Evolutionary conservation across 2,329 filamentous ascomycete species (phyloP), one percentile per base, ranked within the genome.

Genomic region (Neobulgaria alba): DNA sequence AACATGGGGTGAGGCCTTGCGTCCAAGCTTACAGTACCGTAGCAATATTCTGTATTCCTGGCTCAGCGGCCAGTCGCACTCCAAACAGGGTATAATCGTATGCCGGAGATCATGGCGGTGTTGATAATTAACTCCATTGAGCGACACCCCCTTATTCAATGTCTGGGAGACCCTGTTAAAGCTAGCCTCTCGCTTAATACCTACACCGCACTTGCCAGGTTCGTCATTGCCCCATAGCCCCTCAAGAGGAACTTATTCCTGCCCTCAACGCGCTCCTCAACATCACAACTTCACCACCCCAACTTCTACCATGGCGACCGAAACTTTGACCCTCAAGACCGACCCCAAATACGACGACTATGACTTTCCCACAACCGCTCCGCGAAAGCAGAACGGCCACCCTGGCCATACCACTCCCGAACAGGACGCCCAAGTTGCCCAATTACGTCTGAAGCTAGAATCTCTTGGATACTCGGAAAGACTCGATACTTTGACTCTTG

Each of bases 311-410:
- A n/a, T n/a, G n/a, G n/a, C n/a, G n/a, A 47, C 31, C 10, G 34
- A 41, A 26, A 38, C 21, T 10, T 45, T 49, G 4, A 15, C 45
- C 9, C 41, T 55, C 3, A 67, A 77, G 62, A 61, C 87, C 57
- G 81, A 94, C 66, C 74, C 85, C 63, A 95, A 95, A 69, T 94
- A 96, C 72, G 92, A 96, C 69, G 65, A 93, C 71, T 96, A 92
- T 67, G 89, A 95, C 66, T 96, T 77, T 71, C 92, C 92, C 49
- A 86, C 81, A 50, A 82, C 76, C 48, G 78, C 86, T 34, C 76
- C 84, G 41, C 76, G 77, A 53, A 63, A 73, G 34, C 76, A 81
- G 60, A 69, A 71, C 56, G 92, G 92, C 51, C 88, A 95, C 64
- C 82, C 90, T 48, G 92, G 92, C 61, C 78, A 93, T 65, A 83